Base-by-base conservation (phyloP, 2,329 filamentous ascomycete genomes). In the Eutypella sp. region DNA sequence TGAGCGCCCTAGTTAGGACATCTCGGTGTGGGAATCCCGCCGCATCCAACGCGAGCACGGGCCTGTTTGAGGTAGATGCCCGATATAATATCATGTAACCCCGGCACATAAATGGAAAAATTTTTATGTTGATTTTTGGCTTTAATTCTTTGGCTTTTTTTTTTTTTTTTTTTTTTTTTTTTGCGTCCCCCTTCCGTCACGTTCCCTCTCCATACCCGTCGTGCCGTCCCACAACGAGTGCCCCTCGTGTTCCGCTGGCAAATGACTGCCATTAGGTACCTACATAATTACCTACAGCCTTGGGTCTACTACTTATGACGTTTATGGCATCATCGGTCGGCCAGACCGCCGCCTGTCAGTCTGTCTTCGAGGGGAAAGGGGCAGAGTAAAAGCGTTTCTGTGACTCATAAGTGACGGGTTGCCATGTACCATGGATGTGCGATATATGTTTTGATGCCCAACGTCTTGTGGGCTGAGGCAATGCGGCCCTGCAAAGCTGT, bases 371-470 rank as follows among this genome's bases (percentile, higher is more conserved):
- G n/a, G n/a, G n/a, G n/a, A n/a, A n/a, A n/a, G n/a, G n/a, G n/a
- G n/a, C n/a, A n/a, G n/a, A n/a, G n/a, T 33, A 33, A 33, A 11
- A 15, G 29, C 29, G 11, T 33, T 29, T 7, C 19, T n/a, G 36
- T 39, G 36, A 39, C 18, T 39, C 36, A 39, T n/a, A 39, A 39
- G n/a, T 39, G 36, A 39, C 36, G 36, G 15, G 29, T 20, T 18
- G 10, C 18, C 18, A 20, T 22, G 34, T 20, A 20, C n/a, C 19
- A 39, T 39, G 19, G 8, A 39, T 19, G 18, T 39, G n/a, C 19
- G n/a, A 39, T 22, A 39, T 39, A 39, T 39, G 36, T 13, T 20
- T 20, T 39, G 36, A 39, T 39, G 36, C 36, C 36, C 36, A 37
- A 37, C 18, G 18, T 19, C 20, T 15, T 39, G 36, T 39, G 36